Percentiles rank a stretch among this genome's conserved stretches.
Conservation (phyloP, 2,329 filamentous ascomycete genomes). For the Dactylella cylindrospora region DNA sequence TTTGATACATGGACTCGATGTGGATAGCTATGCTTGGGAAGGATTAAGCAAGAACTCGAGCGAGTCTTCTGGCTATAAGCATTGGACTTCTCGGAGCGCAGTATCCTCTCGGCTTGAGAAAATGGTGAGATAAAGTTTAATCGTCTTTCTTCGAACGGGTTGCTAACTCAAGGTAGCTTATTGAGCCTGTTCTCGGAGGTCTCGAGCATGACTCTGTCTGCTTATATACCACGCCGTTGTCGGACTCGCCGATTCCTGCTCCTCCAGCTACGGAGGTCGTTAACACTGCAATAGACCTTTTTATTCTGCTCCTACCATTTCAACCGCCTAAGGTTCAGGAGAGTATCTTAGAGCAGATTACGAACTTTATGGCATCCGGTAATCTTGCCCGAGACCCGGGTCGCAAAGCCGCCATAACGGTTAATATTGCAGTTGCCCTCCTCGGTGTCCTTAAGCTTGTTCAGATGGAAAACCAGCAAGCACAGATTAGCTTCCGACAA, state of each 20-base stretch:
- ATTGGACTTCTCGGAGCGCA: slow-evolving; percentile 49
- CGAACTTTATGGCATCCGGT: slow-evolving; percentile 79
- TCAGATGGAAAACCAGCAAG: slow-evolving; percentile 55
- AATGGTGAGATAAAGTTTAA: slow-evolving; percentile 51
- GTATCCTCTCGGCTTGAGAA: slow-evolving; percentile 52
- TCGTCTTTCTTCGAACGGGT: too few relatives aligned
- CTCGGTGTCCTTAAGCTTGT: slow-evolving; percentile 79
- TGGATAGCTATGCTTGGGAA: slow-evolving; percentile 68
- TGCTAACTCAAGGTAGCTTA: slow-evolving; percentile 25
- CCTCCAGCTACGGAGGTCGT: slow-evolving; percentile 90
- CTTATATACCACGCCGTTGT: slow-evolving; percentile 66
- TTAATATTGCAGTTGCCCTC: slow-evolving; percentile 83
- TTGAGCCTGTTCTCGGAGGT: slow-evolving; percentile 58
- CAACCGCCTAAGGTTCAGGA: slow-evolving; percentile 92
- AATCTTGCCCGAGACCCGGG: slow-evolving; percentile 81
- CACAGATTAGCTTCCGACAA: slow-evolving; percentile 41
- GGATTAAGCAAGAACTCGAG: slow-evolving; percentile 27
- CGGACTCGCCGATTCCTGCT: slow-evolving; percentile 60
- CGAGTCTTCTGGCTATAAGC: slow-evolving; percentile 45
- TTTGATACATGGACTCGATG: slow-evolving; percentile 73
- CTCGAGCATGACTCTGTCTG: slow-evolving; percentile 86
- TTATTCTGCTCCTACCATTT: slow-evolving; percentile 84
- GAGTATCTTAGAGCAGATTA: slow-evolving; percentile 90
- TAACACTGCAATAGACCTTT: slow-evolving; percentile 89
- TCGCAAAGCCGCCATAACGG: slow-evolving; percentile 82